Percentiles rank a stretch among this genome's conserved stretches.
These are phyloP conservation scores for Solanum paucissectum DNA, from an alignment of 257 asterid genomes.

Conservation along the genomic window DNA sequence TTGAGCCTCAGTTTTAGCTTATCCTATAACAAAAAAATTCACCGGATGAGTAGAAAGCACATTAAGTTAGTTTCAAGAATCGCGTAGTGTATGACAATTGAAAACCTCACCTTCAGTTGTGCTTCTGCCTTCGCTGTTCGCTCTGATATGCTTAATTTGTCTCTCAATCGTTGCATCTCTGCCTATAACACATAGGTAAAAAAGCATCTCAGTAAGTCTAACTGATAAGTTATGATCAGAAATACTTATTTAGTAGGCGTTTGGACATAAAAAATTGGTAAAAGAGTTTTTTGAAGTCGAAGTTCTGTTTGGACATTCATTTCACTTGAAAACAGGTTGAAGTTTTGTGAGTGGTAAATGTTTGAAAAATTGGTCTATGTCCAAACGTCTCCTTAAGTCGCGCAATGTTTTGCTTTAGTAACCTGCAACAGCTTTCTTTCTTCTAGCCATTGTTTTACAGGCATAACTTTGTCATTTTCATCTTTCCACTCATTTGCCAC, in stretches of 20 bases:
- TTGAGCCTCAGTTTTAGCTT: constrained; percentile 77
- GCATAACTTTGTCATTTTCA: constrained; percentile 83
- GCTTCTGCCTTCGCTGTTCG: constrained; percentile 80
- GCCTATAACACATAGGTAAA: neutral
- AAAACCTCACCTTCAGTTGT: constrained; percentile 56
- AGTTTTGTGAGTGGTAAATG: neutral
- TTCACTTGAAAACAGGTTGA: neutral
- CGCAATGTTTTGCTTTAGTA: neutral
- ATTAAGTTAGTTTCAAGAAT: neutral
- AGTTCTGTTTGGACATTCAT: neutral
- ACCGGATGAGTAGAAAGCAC: neutral
- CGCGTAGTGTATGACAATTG: neutral
- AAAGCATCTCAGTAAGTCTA: neutral
- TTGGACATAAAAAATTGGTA: neutral
- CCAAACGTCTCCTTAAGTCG: neutral
- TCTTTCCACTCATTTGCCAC: constrained; percentile 98
- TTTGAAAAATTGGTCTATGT: neutral
- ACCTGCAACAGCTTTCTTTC: constrained; percentile 83
- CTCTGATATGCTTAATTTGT: constrained; percentile 62
- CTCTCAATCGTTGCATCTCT: constrained; percentile 57
- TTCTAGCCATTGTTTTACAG: constrained; percentile 90
- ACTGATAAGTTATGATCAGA: neutral
- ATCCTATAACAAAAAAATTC: constrained; percentile 36
- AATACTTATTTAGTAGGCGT: neutral
- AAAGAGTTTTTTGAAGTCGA: neutral